Evolutionary conservation across 495 filamentous ascomycete species (phyloP).

Genomic region (Lophium mytilinum): DNA sequence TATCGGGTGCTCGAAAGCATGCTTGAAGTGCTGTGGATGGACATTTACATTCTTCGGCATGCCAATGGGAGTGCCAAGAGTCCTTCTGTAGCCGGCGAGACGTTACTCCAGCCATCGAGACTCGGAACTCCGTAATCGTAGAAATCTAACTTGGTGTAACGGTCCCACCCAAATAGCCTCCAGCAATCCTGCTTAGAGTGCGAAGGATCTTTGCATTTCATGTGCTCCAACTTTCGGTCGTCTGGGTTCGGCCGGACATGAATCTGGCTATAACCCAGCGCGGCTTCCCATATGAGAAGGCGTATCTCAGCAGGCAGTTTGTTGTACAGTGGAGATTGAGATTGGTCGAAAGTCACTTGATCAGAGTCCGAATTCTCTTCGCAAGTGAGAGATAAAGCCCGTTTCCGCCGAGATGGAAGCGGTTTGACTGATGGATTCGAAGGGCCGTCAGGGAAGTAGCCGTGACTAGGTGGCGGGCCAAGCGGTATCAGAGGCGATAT

Average conservation of each 20-base stretch:
- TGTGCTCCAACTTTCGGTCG: not conserved
- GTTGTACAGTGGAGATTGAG: not conserved
- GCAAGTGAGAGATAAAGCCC: not conserved
- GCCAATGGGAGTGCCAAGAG: not conserved
- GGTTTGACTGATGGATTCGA: constrained; percentile 1
- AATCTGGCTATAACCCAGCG: not conserved
- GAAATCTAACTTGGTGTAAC: not conserved
- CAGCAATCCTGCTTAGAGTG: not conserved
- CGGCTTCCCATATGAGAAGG: not conserved
- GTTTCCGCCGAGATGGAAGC: not conserved
- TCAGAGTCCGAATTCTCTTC: not conserved
- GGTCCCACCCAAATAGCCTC: not conserved
- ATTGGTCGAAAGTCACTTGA: not conserved
- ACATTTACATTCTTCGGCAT: not conserved
- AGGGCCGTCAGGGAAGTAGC: not conserved
- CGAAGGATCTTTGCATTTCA: not conserved
- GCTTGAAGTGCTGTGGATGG: not conserved
- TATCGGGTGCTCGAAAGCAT: not conserved
- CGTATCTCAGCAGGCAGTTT: not conserved
- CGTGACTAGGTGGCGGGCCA: not conserved
- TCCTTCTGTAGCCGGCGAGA: not conserved
- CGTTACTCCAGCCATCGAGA: not conserved
- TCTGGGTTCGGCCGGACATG: not conserved
- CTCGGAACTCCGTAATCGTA: not conserved
- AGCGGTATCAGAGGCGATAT: not conserved